Evolutionary conservation across 148 eudicot genomes (phyloP).

Genomic region (Tetragonia tetragonoides): DNA sequence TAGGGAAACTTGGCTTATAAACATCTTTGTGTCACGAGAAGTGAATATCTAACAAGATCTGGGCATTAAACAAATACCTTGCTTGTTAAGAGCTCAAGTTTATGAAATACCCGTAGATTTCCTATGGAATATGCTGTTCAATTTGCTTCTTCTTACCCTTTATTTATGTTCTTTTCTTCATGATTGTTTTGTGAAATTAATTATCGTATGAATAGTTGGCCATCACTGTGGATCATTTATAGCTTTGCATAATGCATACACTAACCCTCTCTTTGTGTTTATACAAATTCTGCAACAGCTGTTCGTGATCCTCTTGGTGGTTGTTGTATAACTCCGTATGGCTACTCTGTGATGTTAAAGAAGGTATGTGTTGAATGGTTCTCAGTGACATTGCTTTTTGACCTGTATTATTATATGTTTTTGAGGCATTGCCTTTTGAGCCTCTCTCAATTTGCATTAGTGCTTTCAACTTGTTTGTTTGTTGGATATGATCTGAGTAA

Average conservation of each 20-base stretch:
- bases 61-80: not conserved
- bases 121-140: not conserved
- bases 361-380: slow-evolving; percentile 49
- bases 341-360: slow-evolving; percentile 73
- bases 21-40: not conserved
- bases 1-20: not conserved
- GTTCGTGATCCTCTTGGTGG: slow-evolving; percentile 95
- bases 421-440: not conserved
- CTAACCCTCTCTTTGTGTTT: slow-evolving; percentile 1
- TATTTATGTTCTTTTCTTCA: not conserved
- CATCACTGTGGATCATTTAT: not conserved
- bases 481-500: not conserved
- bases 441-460: not conserved
- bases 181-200: not conserved
- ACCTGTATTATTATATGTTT: not conserved
- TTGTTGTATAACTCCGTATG: slow-evolving; percentile 79
- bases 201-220: not conserved
- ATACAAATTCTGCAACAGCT: slow-evolving; percentile 51
- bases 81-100: not conserved
- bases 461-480: not conserved
- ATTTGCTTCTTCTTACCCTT: not conserved
- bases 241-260: not conserved
- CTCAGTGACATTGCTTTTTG: not conserved
- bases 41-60: not conserved
- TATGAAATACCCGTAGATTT: not conserved